These are phyloP conservation scores for Magnaporthiopsis incrustans DNA, from an alignment of 2,329 filamentous ascomycete genomes.

Conservation along the genomic window DNA sequence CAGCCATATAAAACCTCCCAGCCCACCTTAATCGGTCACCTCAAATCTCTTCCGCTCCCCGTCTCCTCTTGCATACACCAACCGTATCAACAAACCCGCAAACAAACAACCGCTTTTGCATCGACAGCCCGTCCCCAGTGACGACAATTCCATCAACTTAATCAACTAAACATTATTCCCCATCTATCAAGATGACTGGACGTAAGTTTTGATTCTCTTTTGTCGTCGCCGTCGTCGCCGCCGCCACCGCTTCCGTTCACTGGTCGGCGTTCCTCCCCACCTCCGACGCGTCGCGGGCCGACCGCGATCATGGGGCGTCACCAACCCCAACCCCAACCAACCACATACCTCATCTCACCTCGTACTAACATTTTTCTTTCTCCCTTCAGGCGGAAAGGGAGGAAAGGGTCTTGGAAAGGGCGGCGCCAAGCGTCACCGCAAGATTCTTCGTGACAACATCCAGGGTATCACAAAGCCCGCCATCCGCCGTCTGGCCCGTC, in stretches of 20 bases:
- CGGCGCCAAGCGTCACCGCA: slow-evolving; percentile 96
- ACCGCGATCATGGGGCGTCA: slow-evolving; percentile 10
- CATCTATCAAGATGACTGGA: slow-evolving; percentile 57
- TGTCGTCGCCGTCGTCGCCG: slow-evolving; percentile 6
- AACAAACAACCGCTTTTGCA: slow-evolving; percentile 19
- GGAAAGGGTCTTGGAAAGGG: slow-evolving; percentile 98
- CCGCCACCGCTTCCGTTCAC: neutral
- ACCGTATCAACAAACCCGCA: slow-evolving; percentile 16
- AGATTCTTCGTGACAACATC: slow-evolving; percentile 99
- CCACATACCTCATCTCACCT: slow-evolving; percentile 1
- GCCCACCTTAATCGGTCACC: slow-evolving; percentile 9
- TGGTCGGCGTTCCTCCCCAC: neutral
- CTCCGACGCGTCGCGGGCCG: slow-evolving; percentile 21
- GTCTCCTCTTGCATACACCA: slow-evolving; percentile 10
- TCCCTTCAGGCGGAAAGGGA: slow-evolving; percentile 71
- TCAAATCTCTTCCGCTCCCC: slow-evolving; percentile 5
- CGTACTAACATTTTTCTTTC: slow-evolving; percentile 13
- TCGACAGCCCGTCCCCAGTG: slow-evolving; percentile 21
- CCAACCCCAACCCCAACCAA: neutral
- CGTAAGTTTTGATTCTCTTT: slow-evolving; percentile 42
- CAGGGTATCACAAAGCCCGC: slow-evolving; percentile 98
- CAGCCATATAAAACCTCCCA: slow-evolving; percentile 7
- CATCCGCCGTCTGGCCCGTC: slow-evolving; percentile 95
- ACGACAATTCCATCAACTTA: slow-evolving; percentile 24
- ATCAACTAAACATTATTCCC: slow-evolving; percentile 23